These are phyloP conservation scores for Didymella glomerata DNA, from an alignment of 2,329 filamentous ascomycete species.

Conservation along the genomic window DNA sequence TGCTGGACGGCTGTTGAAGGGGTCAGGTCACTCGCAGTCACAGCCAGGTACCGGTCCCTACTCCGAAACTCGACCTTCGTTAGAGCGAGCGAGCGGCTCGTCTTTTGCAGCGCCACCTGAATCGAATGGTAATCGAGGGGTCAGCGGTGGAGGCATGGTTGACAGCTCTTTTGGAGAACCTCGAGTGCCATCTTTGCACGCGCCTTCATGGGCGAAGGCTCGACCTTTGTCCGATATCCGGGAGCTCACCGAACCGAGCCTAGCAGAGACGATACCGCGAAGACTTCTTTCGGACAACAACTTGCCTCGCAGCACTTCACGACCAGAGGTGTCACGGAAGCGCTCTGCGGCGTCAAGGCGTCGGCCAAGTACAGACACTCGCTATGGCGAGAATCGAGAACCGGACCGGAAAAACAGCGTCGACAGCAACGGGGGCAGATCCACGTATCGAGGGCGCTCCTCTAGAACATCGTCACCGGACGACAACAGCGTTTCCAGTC, in stretches of 20 bases:
- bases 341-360: conserved; percentile 42
- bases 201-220: conserved; percentile 46
- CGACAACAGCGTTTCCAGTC: conserved; percentile 52
- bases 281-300: conserved; percentile 35
- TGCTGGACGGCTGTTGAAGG: conserved; percentile 47
- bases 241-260: conserved; percentile 59
- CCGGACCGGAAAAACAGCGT: conserved; percentile 41
- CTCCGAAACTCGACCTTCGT: conserved; percentile 26
- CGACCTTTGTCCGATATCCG: conserved; percentile 61
- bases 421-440: conserved; percentile 41
- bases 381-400: conserved; percentile 40
- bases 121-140: conserved; percentile 22
- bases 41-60: conserved; percentile 33
- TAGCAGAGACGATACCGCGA: conserved; percentile 50
- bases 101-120: conserved; percentile 24
- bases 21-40: conserved; percentile 43
- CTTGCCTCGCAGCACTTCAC: conserved; percentile 36
- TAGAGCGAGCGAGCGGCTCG: conserved; percentile 28
- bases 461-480: conserved; percentile 49
- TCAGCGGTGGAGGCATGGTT: conserved; percentile 38
- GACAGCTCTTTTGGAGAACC: conserved; percentile 36
- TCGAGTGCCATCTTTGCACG: conserved; percentile 35
- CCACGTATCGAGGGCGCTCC: conserved; percentile 34
- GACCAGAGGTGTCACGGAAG: conserved; percentile 43
- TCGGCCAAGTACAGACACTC: conserved; percentile 43